Conservation (phyloP, 1,284 basidiomycete genomes). For the Trametes pubescens region DNA sequence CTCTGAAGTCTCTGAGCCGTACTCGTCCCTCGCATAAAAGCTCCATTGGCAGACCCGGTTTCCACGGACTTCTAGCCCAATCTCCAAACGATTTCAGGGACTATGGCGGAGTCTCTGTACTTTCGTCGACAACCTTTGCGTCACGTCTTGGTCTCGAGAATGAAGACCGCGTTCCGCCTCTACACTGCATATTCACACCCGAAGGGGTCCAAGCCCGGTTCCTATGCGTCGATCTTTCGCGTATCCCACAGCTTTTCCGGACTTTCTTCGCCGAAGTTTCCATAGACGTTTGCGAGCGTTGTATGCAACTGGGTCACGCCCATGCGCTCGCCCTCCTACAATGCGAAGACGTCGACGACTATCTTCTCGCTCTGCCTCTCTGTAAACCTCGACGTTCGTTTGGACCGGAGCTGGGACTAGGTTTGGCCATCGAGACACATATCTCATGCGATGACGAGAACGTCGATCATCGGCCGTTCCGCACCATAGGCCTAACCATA, state of each 20-base stretch:
- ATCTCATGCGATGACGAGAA: not conserved
- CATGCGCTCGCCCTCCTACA: not conserved
- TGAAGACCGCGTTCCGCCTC: no score
- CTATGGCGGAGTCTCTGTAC: no score
- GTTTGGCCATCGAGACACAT: not conserved
- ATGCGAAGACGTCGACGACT: not conserved
- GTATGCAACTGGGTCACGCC: not conserved
- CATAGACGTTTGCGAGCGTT: not conserved
- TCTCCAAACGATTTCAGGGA: no score
- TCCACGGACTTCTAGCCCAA: no score
- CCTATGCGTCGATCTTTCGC: not conserved
- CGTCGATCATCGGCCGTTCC: not conserved
- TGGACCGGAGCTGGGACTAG: not conserved
- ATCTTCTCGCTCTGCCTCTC: not conserved
- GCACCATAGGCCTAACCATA: not conserved
- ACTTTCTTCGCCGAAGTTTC: not conserved
- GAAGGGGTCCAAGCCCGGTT: not conserved
- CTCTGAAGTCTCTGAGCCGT: no score
- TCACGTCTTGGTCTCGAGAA: no score
- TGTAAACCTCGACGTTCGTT: not conserved
- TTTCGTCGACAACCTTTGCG: no score
- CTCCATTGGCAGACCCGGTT: no score
- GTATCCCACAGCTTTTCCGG: not conserved
- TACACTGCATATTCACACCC: not conserved
- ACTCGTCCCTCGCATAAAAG: no score